Percentiles rank a stretch among this genome's conserved stretches.
Evolutionary conservation across 257 asterid genomes (phyloP).

Genomic region (Penstemon eatonii): DNA sequence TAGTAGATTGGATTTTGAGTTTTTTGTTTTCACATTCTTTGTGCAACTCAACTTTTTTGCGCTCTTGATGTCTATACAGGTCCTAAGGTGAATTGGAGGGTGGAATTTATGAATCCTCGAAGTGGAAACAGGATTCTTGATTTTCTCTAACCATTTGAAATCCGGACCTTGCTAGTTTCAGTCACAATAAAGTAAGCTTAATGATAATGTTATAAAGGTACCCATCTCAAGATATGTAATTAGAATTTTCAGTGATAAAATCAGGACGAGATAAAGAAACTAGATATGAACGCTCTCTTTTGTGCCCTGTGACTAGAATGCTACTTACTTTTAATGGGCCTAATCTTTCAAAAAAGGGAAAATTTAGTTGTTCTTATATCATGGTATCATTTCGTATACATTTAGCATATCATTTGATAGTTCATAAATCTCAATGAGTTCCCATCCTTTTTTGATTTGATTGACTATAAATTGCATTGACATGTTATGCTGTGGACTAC

Average conservation of each 20-base stretch:
- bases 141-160: conserved; percentile 9
- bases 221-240: too few relatives aligned
- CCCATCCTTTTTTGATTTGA: not conserved
- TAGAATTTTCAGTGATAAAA: too few relatives aligned
- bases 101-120: conserved; percentile 25
- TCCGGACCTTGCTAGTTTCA: conserved; percentile 18
- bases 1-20: not conserved
- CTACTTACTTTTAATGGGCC: not conserved
- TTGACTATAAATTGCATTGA: not conserved
- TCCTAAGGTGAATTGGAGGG: conserved; percentile 32
- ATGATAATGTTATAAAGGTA: conserved; percentile 24
- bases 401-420: not conserved
- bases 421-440: conserved; percentile 1
- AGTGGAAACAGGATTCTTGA: conserved; percentile 15
- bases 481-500: not conserved
- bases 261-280: too few relatives aligned
- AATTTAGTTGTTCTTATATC: not conserved
- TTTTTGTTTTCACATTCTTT: not conserved
- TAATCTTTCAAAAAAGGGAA: not conserved
- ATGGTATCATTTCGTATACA: not conserved
- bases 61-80: conserved; percentile 24
- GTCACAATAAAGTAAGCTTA: not conserved
- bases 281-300: too few relatives aligned
- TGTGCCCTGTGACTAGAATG: not conserved
- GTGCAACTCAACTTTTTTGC: not conserved